Base-by-base conservation (phyloP, 1,139 yeast species). In the Blastobotrys illinoisensis region DNA sequence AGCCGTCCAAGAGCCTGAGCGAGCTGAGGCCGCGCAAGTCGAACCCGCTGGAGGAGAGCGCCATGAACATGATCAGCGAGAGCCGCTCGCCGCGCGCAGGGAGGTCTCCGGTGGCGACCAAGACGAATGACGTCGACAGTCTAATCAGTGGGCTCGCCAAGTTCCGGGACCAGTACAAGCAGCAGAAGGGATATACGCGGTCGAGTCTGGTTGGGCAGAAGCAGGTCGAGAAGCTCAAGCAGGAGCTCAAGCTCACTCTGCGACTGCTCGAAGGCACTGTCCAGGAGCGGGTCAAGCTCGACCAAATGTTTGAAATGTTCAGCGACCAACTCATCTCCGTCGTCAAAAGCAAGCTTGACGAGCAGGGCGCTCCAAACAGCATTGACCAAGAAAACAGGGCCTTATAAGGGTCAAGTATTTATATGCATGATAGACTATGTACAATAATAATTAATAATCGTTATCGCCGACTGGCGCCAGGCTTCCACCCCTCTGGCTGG, bases 321-420 rank as follows among this genome's bases (percentile, higher is more conserved):
- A 67, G 67, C 14, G 61, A 62, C 51, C 54, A 58, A 48, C 52
- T 64, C 16, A 49, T 61, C 9, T 47, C 55, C 5, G 23, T 64
- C 43, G 60, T 64, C 16, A 56, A 28, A 56, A 49, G 20, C 53
- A 54, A 47, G 24, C 58, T 49, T 40, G 53, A 32, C 19, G 6
- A 32, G 4, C 16, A 32, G 5, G 40, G 13, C n/a, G n/a, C n/a
- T n/a, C n/a, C n/a, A n/a, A n/a, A n/a, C n/a, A n/a, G n/a, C n/a
- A n/a, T n/a, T n/a, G n/a, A n/a, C n/a, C n/a, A n/a, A n/a, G n/a
- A n/a, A n/a, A n/a, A n/a, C n/a, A n/a, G n/a, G n/a, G n/a, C n/a
- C n/a, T n/a, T n/a, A n/a, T n/a, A n/a, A n/a, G n/a, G n/a, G n/a
- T n/a, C n/a, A 26, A 11, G 13, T 26, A 26, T 26, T 26, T 26